Evolutionary conservation across 1,284 basidiomycete genomes (phyloP).

Genomic region (Mycena citricolor): DNA sequence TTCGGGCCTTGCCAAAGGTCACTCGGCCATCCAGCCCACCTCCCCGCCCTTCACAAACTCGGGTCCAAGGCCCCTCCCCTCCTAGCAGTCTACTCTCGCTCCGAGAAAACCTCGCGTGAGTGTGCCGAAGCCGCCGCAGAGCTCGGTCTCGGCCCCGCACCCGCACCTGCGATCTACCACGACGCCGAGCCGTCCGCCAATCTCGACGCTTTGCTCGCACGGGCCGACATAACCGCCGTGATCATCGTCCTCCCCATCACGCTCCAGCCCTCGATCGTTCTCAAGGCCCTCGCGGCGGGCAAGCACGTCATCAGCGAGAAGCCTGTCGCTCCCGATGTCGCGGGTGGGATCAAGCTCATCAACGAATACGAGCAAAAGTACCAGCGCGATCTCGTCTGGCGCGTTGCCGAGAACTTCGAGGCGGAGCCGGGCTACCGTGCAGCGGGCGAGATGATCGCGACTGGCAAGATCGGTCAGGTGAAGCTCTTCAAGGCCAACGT

Average conservation of each 20-base stretch:
- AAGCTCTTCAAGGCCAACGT: conserved; percentile 59
- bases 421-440: conserved; percentile 60
- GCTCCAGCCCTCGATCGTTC: conserved; percentile 66
- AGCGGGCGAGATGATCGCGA: conserved; percentile 53
- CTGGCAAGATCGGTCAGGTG: conserved; percentile 65
- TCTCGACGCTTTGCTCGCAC: conserved; percentile 64
- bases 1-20: conserved; percentile 30
- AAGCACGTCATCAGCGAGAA: conserved; percentile 89
- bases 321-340: conserved; percentile 75
- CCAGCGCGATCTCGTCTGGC: conserved; percentile 77
- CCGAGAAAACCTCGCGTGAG: conserved; percentile 53
- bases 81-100: conserved; percentile 79
- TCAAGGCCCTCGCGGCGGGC: conserved; percentile 63
- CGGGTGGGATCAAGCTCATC: conserved; percentile 62
- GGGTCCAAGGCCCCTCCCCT: conserved; percentile 46
- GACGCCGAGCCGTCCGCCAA: conserved; percentile 46
- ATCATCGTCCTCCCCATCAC: conserved; percentile 79
- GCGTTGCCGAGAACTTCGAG: conserved; percentile 84
- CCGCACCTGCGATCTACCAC: conserved; percentile 53
- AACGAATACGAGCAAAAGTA: conserved; percentile 62
- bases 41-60: conserved; percentile 65
- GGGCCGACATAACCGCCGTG: conserved; percentile 69
- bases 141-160: conserved; percentile 44
- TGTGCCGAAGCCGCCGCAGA: conserved; percentile 44
- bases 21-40: conserved; percentile 64